Conservation (phyloP, 75 land plant species). For the Sequoiadendron giganteum region DNA sequence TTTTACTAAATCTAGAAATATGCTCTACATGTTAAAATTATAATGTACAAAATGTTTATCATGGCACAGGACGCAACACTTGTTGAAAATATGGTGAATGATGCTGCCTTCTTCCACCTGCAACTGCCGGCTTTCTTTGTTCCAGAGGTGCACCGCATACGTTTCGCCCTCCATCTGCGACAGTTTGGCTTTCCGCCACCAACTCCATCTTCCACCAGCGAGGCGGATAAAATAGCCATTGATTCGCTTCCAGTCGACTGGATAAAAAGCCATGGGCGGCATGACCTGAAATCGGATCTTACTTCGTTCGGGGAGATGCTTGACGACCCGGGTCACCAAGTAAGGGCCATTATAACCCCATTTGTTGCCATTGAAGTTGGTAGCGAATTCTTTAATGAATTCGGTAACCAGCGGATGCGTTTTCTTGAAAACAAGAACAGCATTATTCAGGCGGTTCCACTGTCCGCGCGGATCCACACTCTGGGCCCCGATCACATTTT, state of each 20-base stretch:
- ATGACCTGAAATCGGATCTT: slow-evolving; percentile 37
- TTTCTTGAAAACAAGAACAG: slow-evolving; percentile 31
- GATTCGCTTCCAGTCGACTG: slow-evolving; percentile 68
- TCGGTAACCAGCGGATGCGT: slow-evolving; percentile 15
- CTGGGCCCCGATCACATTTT: slow-evolving; percentile 26
- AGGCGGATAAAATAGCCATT: slow-evolving; percentile 36
- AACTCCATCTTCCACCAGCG: background rate
- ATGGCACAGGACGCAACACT: slow-evolving; percentile 27
- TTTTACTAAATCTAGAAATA: too few relatives aligned
- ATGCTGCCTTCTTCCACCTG: slow-evolving; percentile 69
- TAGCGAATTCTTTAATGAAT: slow-evolving; percentile 25
- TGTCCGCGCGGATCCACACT: slow-evolving; percentile 8
- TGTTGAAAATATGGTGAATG: slow-evolving; percentile 27
- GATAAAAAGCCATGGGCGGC: slow-evolving; percentile 73
- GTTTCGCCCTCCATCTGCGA: slow-evolving; percentile 34
- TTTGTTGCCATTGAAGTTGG: slow-evolving; percentile 47
- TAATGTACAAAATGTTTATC: background rate
- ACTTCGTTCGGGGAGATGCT: slow-evolving; percentile 1
- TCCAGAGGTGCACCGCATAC: slow-evolving; percentile 80
- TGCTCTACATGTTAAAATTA: too few relatives aligned
- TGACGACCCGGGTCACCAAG: slow-evolving; percentile 67
- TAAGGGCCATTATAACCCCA: slow-evolving; percentile 96
- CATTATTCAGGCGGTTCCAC: slow-evolving; percentile 39
- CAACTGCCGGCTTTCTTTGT: slow-evolving; percentile 51
- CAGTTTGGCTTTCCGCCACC: slow-evolving; percentile 53